A percentile compares a stretch with the other conserved stretches of the same genome.
phyloP scores from a whole-genome alignment of 2,329 filamentous ascomycete genomes.

The Blastomyces parvus region DNA sequence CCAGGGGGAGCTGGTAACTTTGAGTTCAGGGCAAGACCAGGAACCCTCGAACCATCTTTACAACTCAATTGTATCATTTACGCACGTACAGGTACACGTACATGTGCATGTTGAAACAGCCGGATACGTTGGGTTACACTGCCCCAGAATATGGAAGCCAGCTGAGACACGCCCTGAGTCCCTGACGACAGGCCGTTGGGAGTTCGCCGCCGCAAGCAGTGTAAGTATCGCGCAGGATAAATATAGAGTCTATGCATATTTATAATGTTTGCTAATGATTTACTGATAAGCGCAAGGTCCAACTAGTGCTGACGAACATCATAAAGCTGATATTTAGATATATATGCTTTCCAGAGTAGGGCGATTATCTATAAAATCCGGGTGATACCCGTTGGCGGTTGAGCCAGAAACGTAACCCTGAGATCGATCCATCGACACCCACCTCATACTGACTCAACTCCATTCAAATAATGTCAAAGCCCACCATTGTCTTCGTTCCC shows the following conservation, averaged over 20 bases:
- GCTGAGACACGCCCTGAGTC: neutral
- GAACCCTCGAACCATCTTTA: no score
- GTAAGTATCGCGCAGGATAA: neutral
- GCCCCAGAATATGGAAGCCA: neutral
- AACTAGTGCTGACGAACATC: neutral
- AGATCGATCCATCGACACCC: neutral
- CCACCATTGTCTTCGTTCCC: constrained; percentile 29
- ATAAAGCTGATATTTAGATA: neutral
- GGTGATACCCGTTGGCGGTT: neutral
- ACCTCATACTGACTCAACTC: neutral
- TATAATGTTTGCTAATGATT: no score
- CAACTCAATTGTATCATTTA: neutral
- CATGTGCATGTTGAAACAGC: neutral
- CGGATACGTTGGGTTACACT: neutral
- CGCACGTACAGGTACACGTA: no score
- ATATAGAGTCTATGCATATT: no score
- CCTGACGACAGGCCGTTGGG: no score
- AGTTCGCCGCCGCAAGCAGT: no score
- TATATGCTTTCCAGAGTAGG: neutral
- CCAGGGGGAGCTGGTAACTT: no score
- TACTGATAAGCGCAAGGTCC: no score
- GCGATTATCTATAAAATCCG: neutral
- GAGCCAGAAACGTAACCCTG: neutral
- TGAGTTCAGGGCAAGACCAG: no score
- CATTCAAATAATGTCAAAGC: constrained; percentile 16